Percentiles rank a stretch among this genome's conserved stretches.
These are phyloP conservation scores for Phytopythium ostracodes DNA, from an alignment of 352 stramenopile genomes.

Conservation along the genomic window DNA sequence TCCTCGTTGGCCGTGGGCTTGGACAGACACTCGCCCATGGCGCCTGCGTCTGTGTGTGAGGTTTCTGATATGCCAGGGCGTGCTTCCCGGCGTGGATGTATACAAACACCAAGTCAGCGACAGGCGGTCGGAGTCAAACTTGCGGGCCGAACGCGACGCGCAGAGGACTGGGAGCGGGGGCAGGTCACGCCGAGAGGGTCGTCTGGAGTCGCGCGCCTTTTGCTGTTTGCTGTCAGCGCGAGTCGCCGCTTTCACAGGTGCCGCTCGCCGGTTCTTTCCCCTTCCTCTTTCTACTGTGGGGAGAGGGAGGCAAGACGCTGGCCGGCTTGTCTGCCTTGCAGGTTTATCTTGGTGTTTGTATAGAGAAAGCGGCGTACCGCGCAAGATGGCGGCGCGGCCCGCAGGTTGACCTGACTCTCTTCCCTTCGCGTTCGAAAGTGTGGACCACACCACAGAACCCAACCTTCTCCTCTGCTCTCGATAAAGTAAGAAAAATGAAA, in stretches of 20 bases:
- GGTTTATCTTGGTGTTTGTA: not conserved
- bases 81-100: not conserved
- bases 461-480: not conserved
- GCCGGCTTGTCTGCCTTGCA: not conserved
- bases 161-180: too few relatives aligned
- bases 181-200: not conserved
- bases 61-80: not conserved
- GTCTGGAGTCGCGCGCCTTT: not conserved
- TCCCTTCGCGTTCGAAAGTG: conserved; percentile 1
- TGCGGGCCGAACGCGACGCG: too few relatives aligned
- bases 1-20: not conserved
- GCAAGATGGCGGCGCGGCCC: not conserved
- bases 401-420: conserved; percentile 2
- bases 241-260: not conserved
- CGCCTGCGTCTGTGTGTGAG: not conserved
- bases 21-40: conserved; percentile 8
- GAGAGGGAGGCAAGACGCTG: not conserved
- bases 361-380: not conserved
- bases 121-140: not conserved
- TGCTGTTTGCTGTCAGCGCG: not conserved
- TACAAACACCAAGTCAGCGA: not conserved
- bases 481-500: too few relatives aligned
- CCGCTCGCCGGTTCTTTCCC: not conserved
- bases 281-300: not conserved
- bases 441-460: not conserved